These are phyloP conservation scores for Hymenoscyphus albidus DNA, from an alignment of 2,329 filamentous ascomycete genomes.

Conservation along the genomic window DNA sequence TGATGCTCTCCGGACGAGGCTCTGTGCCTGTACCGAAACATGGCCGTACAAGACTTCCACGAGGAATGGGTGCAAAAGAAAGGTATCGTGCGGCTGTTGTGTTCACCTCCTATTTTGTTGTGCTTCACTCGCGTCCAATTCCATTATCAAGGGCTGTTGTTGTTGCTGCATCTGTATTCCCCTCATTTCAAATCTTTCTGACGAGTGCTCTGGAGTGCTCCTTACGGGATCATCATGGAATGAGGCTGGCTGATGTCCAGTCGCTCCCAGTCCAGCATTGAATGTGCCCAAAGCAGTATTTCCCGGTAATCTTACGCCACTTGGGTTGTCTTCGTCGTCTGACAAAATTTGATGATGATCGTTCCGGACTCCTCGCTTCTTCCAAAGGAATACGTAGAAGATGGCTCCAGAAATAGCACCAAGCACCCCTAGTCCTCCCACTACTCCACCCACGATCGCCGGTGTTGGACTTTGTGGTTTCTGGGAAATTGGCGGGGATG, in stretches of 20 bases:
- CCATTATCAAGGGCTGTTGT: not conserved
- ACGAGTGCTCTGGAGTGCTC: not conserved
- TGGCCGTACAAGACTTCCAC: constrained; percentile 5
- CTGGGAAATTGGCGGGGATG: not conserved
- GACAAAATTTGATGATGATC: not conserved
- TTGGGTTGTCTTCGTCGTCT: not conserved
- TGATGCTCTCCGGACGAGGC: constrained; percentile 2
- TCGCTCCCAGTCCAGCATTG: constrained; percentile 2
- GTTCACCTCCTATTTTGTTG: constrained; percentile 1
- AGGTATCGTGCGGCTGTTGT: not conserved
- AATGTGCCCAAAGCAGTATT: not conserved
- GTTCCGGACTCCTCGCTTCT: not conserved
- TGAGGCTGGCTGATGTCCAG: not conserved
- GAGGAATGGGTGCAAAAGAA: constrained; percentile 2
- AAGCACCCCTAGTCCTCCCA: not conserved
- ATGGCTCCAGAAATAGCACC: not conserved
- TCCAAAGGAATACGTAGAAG: not conserved
- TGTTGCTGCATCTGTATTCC: not conserved
- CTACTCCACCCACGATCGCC: constrained; percentile 4
- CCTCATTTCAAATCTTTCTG: constrained; percentile 6
- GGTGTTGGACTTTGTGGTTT: constrained; percentile 1
- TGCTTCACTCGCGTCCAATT: constrained; percentile 5
- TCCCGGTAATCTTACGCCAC: not conserved
- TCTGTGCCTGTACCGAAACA: not conserved
- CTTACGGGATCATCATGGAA: not conserved